phyloP scores from a whole-genome alignment of 495 filamentous ascomycete species.

The Penicillium coprophilum region DNA sequence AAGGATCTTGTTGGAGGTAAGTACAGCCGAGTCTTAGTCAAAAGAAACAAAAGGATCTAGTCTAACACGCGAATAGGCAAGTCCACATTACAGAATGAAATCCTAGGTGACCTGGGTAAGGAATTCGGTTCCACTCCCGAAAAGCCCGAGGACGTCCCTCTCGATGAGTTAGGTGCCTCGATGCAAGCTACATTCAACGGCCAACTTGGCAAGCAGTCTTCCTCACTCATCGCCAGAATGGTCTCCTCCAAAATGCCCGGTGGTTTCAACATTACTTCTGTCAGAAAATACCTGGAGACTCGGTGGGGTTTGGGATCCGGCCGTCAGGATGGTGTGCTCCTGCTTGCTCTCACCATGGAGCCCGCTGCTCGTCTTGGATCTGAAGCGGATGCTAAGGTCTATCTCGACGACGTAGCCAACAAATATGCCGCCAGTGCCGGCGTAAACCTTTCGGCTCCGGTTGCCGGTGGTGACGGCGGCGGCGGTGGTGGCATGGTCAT shows the following conservation, averaged over 20 bases:
- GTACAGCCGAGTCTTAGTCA: constrained; percentile 30
- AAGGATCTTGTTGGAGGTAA: constrained; percentile 97
- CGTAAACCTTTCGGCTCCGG: constrained; percentile 76
- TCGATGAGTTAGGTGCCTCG: constrained; percentile 90
- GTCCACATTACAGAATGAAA: constrained; percentile 97
- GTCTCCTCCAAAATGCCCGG: constrained; percentile 99
- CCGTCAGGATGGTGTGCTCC: constrained; percentile 85
- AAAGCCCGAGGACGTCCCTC: constrained; percentile 95
- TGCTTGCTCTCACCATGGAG: constrained; percentile 90
- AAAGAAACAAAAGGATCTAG: background rate
- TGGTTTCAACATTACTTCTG: constrained; percentile 95
- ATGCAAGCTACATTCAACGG: constrained; percentile 99
- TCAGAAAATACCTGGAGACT: constrained; percentile 91
- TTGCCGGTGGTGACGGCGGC: constrained; percentile 71
- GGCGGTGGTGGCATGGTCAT: constrained; percentile 89
- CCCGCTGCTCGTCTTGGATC: constrained; percentile 82
- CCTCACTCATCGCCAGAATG: constrained; percentile 86
- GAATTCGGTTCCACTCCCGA: constrained; percentile 98
- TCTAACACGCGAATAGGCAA: constrained; percentile 60
- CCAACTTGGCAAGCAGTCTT: constrained; percentile 94
- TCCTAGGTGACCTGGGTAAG: constrained; percentile 92
- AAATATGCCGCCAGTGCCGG: constrained; percentile 88
- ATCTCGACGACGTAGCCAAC: constrained; percentile 79
- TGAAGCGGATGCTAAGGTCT: constrained; percentile 87
- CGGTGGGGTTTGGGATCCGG: constrained; percentile 87